These are phyloP conservation scores for Trichoderma sp. DNA, from an alignment of 2,329 filamentous ascomycete genomes.

Conservation along the genomic window DNA sequence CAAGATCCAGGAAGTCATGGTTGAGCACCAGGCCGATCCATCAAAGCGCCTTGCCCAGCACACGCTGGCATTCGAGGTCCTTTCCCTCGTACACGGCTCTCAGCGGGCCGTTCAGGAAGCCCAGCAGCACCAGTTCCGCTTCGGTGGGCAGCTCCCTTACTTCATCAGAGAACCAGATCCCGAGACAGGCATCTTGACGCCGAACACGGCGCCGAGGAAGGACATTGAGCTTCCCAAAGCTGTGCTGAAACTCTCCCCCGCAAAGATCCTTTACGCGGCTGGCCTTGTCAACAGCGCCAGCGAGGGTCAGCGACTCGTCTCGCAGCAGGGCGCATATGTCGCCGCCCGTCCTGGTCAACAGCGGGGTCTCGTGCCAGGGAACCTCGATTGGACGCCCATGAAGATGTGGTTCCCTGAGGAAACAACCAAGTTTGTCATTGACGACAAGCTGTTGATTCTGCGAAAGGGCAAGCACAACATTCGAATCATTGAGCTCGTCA, in stretches of 20 bases:
- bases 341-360: constrained; percentile 48
- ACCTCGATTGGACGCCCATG: constrained; percentile 60
- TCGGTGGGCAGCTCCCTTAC: constrained; percentile 36
- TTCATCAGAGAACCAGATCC: constrained; percentile 31
- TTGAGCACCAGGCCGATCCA: constrained; percentile 63
- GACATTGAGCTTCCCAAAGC: constrained; percentile 59
- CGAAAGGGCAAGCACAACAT: constrained; percentile 63
- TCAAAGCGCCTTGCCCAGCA: constrained; percentile 78
- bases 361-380: constrained; percentile 45
- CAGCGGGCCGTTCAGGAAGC: constrained; percentile 62
- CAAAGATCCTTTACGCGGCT: constrained; percentile 56
- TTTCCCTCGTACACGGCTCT: constrained; percentile 73
- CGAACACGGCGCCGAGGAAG: constrained; percentile 48
- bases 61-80: constrained; percentile 74
- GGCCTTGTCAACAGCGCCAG: constrained; percentile 55
- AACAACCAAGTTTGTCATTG: constrained; percentile 59
- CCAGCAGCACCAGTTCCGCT: constrained; percentile 49
- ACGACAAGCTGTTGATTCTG: constrained; percentile 56
- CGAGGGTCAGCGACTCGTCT: constrained; percentile 58
- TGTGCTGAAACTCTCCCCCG: constrained; percentile 55
- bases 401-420: constrained; percentile 56
- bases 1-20: constrained; percentile 66
- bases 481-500: constrained; percentile 57
- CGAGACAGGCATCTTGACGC: constrained; percentile 34
- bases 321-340: constrained; percentile 57